Evolutionary conservation across 306 rosid species (phyloP), one percentile per base, ranked within the genome.

Genomic region (Trifolium subterraneum): DNA sequence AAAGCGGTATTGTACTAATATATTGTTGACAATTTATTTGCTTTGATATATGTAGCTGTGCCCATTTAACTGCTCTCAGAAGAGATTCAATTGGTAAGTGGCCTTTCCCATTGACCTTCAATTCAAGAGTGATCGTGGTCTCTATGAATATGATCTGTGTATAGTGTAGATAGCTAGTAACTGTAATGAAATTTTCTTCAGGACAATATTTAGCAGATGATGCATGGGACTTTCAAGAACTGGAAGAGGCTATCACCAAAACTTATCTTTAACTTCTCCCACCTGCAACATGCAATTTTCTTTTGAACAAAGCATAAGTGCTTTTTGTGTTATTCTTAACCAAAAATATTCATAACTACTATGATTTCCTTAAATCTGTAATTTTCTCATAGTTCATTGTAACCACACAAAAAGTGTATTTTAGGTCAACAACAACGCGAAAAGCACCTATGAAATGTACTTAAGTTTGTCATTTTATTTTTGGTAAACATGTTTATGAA

Each of bases 161-260:
- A 29, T 4, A 29, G 62, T 25, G 74, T 12, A 27, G 18, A 16
- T 59, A 59, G 64, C 19, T 60, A 51, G 12, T 3, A 69, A 75
- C 44, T 47, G 35, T 64, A 48, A 44, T 61, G 75, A 65, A 74
- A 14, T 51, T 45, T 62, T 78, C 52, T 86, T 38, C 90, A 93
- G 97, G 97, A 65, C 76, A 91, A 88, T 90, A 85, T 84, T 83
- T 87, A 60, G 96, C 93, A 4, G 97, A 93, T 76, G 90, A 88
- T 84, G 97, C 98, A 58, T 93, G 96, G 98, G 97, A 91, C 31
- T 93, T 89, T 83, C 76, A 82, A 73, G 98, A 91, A 78, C 86
- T 94, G 64, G 96, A 94, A 83, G 97, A 88, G 50, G 85, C 96
- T 38, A 79, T 94, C 35, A 81, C 87, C 81, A 91, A 87, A 80